Conservation (phyloP, 163 green algal species). For the Scenedesmus sp. region DNA sequence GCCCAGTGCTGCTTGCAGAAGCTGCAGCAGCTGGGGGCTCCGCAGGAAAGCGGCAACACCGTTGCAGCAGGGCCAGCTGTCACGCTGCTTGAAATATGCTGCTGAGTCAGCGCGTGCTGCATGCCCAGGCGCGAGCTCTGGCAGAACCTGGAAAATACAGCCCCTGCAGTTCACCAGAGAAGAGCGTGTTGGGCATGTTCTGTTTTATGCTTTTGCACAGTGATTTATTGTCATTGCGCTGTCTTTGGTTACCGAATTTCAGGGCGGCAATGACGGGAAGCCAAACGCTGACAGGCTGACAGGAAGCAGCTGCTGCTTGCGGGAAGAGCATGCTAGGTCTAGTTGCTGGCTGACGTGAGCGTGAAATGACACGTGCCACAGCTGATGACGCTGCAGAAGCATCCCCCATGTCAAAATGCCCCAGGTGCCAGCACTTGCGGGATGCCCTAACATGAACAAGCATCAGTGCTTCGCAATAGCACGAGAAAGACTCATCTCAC, state of each 20-base stretch:
- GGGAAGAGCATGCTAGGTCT: too few relatives aligned
- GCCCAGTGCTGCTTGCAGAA: conserved; percentile 16
- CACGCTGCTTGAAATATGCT: not conserved
- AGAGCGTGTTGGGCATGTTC: not conserved
- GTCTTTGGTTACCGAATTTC: too few relatives aligned
- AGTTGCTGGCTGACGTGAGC: too few relatives aligned
- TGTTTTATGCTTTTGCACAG: not conserved
- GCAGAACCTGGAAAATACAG: conserved; percentile 39
- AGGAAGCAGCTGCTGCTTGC: too few relatives aligned
- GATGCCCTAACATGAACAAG: too few relatives aligned
- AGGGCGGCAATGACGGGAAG: too few relatives aligned
- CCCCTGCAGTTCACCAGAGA: not conserved
- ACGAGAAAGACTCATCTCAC: not conserved
- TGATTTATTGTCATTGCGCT: not conserved
- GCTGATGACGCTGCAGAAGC: too few relatives aligned
- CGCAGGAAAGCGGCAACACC: not conserved
- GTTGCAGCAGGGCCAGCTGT: conserved; percentile 14
- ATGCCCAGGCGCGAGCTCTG: conserved; percentile 5
- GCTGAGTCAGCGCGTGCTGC: not conserved
- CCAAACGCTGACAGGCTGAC: too few relatives aligned
- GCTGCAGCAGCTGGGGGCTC: not conserved
- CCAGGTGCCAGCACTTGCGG: too few relatives aligned
- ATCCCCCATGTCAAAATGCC: too few relatives aligned
- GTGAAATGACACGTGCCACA: too few relatives aligned
- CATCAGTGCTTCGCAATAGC: too few relatives aligned